These are phyloP conservation scores for Telopea speciosissima DNA, from an alignment of 177 flowering plant species.

Conservation along the genomic window DNA sequence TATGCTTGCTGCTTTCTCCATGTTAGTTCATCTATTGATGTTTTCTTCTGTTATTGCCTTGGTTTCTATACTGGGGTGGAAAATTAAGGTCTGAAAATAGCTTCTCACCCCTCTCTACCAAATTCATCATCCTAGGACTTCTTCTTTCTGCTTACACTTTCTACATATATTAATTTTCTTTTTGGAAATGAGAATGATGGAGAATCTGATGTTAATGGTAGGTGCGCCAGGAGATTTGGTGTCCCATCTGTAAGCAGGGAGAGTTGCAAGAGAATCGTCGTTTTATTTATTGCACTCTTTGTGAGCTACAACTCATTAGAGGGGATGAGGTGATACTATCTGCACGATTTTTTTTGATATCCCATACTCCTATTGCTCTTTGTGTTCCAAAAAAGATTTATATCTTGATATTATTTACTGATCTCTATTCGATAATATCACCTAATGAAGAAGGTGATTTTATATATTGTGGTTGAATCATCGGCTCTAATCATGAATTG, in stretches of 20 bases:
- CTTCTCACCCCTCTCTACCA: no score
- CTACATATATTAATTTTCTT: no score
- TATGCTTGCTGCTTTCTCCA: no score
- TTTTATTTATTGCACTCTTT: constrained; percentile 51
- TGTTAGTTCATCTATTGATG: no score
- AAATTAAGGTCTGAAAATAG: no score
- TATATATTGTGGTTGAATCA: background rate
- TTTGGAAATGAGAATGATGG: background rate
- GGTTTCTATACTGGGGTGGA: no score
- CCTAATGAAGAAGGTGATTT: background rate
- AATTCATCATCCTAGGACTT: no score
- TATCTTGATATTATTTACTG: background rate
- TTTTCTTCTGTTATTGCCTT: no score
- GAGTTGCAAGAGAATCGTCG: constrained; percentile 46
- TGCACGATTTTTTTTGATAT: background rate
- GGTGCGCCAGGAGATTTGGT: constrained; percentile 48
- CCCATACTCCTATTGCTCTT: background rate
- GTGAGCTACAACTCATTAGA: constrained; percentile 54
- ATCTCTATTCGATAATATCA: background rate
- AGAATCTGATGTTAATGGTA: constrained; percentile 7
- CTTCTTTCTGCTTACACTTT: background rate
- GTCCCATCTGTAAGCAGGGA: constrained; percentile 86
- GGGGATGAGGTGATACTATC: constrained; percentile 53
- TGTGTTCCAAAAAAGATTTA: background rate
- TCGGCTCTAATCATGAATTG: background rate